phyloP scores from a whole-genome alignment of 2,329 filamentous ascomycete genomes.

The Tricladium varicosporioides region DNA sequence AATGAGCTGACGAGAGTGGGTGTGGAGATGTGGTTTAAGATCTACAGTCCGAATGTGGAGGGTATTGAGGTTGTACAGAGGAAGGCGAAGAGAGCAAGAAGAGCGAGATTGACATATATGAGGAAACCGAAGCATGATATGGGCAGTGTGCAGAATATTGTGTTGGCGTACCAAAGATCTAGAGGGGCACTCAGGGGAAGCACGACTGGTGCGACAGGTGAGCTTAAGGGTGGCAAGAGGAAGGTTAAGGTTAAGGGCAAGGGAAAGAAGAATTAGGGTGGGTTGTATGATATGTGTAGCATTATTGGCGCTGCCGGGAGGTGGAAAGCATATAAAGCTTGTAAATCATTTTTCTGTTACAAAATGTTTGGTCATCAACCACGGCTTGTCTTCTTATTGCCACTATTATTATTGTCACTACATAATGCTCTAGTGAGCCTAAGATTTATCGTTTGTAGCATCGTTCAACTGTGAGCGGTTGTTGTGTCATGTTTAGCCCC shows the following conservation, averaged over 20 bases:
- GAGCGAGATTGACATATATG: conserved; percentile 89
- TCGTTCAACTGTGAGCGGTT: no score
- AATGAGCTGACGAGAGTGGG: conserved; percentile 83
- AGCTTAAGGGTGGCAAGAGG: conserved; percentile 29
- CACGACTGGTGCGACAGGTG: conserved; percentile 24
- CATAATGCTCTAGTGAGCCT: no score
- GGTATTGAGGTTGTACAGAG: conserved; percentile 94
- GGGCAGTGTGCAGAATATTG: conserved; percentile 79
- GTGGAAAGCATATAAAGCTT: background rate
- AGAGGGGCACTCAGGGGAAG: conserved; percentile 42
- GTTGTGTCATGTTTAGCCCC: no score
- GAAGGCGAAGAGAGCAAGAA: conserved; percentile 76
- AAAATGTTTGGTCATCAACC: background rate
- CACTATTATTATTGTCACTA: no score
- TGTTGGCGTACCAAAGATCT: conserved; percentile 61
- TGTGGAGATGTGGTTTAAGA: conserved; percentile 97
- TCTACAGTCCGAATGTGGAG: conserved; percentile 85
- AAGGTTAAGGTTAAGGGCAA: conserved; percentile 26
- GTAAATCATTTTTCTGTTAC: background rate
- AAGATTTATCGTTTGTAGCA: no score
- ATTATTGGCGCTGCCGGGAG: conserved; percentile 15
- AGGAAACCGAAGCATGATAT: conserved; percentile 83
- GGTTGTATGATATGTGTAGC: conserved; percentile 18
- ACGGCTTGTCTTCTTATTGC: no score
- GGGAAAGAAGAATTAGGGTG: conserved; percentile 19